Evolutionary conservation across 2,329 filamentous ascomycete species (phyloP).

Genomic region (Colletotrichum liaoningense): DNA sequence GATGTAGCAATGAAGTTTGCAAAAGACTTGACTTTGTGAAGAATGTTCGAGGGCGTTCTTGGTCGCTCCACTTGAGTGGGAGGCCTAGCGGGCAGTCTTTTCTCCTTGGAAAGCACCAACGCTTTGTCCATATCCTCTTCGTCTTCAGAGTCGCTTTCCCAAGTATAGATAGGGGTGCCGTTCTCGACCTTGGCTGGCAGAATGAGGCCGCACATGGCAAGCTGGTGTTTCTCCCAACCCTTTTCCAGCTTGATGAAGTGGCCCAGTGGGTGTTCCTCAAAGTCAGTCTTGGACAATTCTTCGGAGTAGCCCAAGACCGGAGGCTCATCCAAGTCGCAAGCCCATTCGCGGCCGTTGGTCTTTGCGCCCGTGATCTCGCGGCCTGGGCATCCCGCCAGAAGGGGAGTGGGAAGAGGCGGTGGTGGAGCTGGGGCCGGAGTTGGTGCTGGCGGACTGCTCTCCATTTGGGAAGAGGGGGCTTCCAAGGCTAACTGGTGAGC

Average conservation of each 20-base stretch:
- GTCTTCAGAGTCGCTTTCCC: conserved; percentile 33
- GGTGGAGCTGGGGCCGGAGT: too few species aligned
- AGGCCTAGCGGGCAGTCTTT: not conserved
- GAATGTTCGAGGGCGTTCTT: conserved; percentile 24
- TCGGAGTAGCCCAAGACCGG: conserved; percentile 48
- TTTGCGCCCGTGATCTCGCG: conserved; percentile 51
- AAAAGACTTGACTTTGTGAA: conserved; percentile 35
- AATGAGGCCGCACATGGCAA: conserved; percentile 31
- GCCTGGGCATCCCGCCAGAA: conserved; percentile 51
- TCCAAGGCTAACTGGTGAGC: not conserved
- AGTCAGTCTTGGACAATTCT: conserved; percentile 48
- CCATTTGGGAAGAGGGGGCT: not conserved
- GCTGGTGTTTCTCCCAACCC: conserved; percentile 19
- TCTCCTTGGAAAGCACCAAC: not conserved
- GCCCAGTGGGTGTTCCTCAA: conserved; percentile 51
- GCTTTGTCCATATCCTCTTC: conserved; percentile 6
- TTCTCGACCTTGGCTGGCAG: conserved; percentile 26
- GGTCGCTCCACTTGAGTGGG: not conserved
- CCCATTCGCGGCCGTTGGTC: conserved; percentile 50
- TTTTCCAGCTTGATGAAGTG: conserved; percentile 33
- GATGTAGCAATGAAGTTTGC: conserved; percentile 16
- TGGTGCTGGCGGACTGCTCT: not conserved
- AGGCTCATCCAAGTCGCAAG: conserved; percentile 43
- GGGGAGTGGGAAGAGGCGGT: conserved; percentile 51
- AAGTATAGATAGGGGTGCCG: conserved; percentile 23